phyloP scores from a whole-genome alignment of 352 stramenopile species.

The Plasmopara viticola region DNA sequence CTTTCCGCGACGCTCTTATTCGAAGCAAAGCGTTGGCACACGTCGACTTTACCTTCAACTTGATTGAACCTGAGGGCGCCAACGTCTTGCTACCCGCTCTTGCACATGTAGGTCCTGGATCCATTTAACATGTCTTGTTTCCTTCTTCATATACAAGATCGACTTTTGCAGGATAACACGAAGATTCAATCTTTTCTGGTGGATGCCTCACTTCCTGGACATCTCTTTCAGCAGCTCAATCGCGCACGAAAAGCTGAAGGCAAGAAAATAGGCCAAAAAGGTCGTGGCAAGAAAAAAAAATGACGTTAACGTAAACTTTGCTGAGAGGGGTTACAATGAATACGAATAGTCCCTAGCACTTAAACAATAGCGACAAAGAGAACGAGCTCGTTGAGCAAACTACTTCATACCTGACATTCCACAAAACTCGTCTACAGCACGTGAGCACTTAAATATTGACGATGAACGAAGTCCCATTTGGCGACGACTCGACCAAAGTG shows the following conservation, averaged over 20 bases:
- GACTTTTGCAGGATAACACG: conserved; percentile 33
- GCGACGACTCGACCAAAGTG: conserved; percentile 43
- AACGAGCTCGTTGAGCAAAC: conserved; percentile 11
- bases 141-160: not conserved
- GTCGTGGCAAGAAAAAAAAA: conserved; percentile 54
- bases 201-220: conserved; percentile 57
- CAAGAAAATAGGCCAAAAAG: conserved; percentile 82
- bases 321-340: not conserved
- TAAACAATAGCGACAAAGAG: conserved; percentile 22
- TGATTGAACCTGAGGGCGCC: conserved; percentile 60
- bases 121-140: not conserved
- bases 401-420: conserved; percentile 12
- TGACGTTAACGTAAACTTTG: not conserved
- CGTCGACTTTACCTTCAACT: conserved; percentile 76
- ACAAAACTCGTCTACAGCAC: conserved; percentile 4
- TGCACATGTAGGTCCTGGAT: conserved; percentile 24
- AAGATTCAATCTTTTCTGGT: conserved; percentile 74
- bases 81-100: conserved; percentile 54
- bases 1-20: conserved; percentile 60
- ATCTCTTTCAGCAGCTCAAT: conserved; percentile 72
- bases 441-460: conserved; percentile 48
- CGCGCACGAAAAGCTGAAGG: conserved; percentile 56
- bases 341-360: conserved; percentile 9
- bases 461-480: conserved; percentile 44
- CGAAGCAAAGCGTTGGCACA: conserved; percentile 60